phyloP scores from a whole-genome alignment of 768 basidiomycete species.

The Pisolithus sp. region DNA sequence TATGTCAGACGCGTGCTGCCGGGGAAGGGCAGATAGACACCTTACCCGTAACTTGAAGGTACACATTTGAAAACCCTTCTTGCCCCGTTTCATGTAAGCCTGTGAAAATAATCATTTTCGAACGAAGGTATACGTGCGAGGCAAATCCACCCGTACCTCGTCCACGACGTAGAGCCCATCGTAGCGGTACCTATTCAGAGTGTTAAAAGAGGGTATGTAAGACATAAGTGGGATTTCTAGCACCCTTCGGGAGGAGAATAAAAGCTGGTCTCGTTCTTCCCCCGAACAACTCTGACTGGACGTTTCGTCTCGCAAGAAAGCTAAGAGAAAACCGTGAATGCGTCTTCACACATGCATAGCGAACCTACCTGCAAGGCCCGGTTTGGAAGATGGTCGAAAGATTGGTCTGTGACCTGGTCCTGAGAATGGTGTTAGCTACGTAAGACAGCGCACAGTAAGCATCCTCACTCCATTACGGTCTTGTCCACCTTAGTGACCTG shows the following conservation, averaged over 20 bases:
- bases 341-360: neutral
- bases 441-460: too few species aligned
- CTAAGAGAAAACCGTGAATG: slow-evolving; percentile 9
- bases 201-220: neutral
- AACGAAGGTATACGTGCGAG: neutral
- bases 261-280: slow-evolving; percentile 9
- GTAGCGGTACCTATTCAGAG: slow-evolving; percentile 21
- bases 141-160: slow-evolving; percentile 9
- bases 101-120: slow-evolving; percentile 4
- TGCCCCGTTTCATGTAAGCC: slow-evolving; percentile 14
- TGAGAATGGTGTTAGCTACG: neutral
- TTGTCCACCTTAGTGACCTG: neutral
- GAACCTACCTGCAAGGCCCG: slow-evolving; percentile 14
- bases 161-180: slow-evolving; percentile 27
- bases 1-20: neutral
- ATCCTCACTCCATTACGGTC: neutral
- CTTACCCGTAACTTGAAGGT: slow-evolving; percentile 23
- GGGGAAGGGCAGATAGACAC: neutral
- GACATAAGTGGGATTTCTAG: neutral
- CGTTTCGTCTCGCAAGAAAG: slow-evolving; percentile 22
- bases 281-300: slow-evolving; percentile 36
- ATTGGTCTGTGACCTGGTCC: slow-evolving; percentile 19
- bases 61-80: slow-evolving; percentile 21
- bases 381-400: slow-evolving; percentile 17
- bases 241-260: slow-evolving; percentile 22